Conservation (phyloP, 2,329 filamentous ascomycete genomes). For the Pezicula radicicola region DNA sequence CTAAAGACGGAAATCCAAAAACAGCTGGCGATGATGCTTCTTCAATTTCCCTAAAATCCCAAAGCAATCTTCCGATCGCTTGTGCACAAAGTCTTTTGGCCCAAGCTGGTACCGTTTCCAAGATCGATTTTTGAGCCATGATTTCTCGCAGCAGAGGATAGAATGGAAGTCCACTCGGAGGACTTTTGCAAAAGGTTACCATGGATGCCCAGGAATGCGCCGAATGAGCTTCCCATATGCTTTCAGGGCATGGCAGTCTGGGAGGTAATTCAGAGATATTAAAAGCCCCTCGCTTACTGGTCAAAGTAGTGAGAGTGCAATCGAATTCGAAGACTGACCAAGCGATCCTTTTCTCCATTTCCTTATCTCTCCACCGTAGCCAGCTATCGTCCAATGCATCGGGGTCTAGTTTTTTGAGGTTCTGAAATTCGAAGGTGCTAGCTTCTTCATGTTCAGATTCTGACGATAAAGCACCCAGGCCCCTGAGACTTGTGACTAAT, state of each 20-base stretch:
- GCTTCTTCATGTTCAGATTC: background rate
- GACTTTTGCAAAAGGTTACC: background rate
- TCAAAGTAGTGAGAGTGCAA: constrained; percentile 1
- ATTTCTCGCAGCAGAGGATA: background rate
- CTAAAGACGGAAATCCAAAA: background rate
- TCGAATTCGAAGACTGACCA: constrained; percentile 3
- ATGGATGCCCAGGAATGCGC: background rate
- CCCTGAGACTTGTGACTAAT: background rate
- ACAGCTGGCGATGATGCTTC: background rate
- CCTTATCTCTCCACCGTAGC: background rate
- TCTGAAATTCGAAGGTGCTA: background rate
- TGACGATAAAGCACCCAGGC: background rate
- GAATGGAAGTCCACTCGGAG: constrained; percentile 1
- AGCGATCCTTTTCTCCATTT: constrained; percentile 1
- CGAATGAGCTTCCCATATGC: constrained; percentile 1
- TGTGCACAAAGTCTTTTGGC: background rate
- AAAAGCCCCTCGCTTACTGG: background rate
- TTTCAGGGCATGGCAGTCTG: background rate
- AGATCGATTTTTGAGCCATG: background rate
- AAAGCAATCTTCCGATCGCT: background rate
- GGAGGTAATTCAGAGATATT: background rate
- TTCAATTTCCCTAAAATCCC: background rate
- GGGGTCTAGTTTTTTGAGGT: background rate
- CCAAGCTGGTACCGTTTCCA: background rate
- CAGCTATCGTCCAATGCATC: background rate